A percentile compares a stretch with the other conserved stretches of the same genome.
Conservation (phyloP, 1,284 basidiomycete genomes). For the Melanopsichium pennsylvanicum region DNA sequence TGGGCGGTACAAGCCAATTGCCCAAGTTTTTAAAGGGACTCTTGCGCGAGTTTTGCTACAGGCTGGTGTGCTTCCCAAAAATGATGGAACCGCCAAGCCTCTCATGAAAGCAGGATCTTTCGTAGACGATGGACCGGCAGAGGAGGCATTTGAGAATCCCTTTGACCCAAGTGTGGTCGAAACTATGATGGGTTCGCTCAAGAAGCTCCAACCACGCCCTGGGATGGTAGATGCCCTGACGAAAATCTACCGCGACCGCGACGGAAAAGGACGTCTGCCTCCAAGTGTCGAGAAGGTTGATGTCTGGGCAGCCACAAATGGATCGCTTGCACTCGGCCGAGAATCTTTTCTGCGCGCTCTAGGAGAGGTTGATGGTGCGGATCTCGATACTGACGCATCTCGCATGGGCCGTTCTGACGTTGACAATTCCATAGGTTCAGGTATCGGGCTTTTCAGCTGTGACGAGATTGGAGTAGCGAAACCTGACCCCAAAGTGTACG, state of each 20-base stretch:
- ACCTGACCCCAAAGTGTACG: constrained; percentile 53
- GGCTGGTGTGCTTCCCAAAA: constrained; percentile 46
- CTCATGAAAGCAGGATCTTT: constrained; percentile 36
- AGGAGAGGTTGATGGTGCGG: constrained; percentile 29
- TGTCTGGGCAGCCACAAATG: constrained; percentile 58
- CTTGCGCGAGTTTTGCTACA: constrained; percentile 52
- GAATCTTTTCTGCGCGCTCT: constrained; percentile 33
- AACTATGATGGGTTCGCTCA: constrained; percentile 51
- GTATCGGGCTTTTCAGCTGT: constrained; percentile 53
- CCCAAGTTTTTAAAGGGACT: constrained; percentile 48
- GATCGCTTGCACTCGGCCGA: constrained; percentile 40
- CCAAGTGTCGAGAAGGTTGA: constrained; percentile 27
- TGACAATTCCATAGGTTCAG: constrained; percentile 19
- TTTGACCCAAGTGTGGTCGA: constrained; percentile 30
- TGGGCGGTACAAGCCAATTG: constrained; percentile 51
- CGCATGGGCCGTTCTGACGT: constrained; percentile 6
- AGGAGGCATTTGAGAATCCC: constrained; percentile 36
- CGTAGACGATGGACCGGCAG: constrained; percentile 20
- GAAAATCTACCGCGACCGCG: constrained; percentile 40
- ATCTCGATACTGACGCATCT: constrained; percentile 42
- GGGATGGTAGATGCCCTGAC: constrained; percentile 55
- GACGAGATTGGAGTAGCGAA: constrained; percentile 57
- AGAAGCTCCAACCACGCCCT: constrained; percentile 43
- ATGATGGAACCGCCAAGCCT: background rate
- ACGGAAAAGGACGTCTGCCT: constrained; percentile 32